Conservation (phyloP, 768 basidiomycete species). For the Auricularia heimuer region DNA sequence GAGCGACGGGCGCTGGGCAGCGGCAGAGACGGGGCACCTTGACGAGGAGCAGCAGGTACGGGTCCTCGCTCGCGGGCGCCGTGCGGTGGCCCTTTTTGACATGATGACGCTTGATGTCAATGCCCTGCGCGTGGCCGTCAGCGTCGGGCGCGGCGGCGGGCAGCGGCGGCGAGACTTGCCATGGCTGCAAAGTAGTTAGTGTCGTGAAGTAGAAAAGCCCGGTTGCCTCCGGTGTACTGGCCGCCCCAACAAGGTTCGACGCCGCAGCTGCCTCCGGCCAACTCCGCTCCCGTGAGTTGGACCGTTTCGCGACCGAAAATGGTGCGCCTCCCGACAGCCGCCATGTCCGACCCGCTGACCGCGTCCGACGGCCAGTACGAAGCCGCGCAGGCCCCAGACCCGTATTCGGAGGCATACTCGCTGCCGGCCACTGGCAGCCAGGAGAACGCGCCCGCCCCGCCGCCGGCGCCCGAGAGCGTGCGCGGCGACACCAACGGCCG, state of each 20-base stretch:
- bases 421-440: slow-evolving; percentile 33
- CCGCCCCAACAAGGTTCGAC: no score
- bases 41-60: slow-evolving; percentile 94
- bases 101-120: slow-evolving; percentile 93
- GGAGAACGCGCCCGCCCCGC: slow-evolving; percentile 21
- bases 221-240: neutral
- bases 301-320: neutral
- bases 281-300: no score
- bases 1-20: slow-evolving; percentile 9
- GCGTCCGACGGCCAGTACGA: slow-evolving; percentile 40
- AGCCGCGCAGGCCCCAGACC: slow-evolving; percentile 49
- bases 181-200: slow-evolving; percentile 5
- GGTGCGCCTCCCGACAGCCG: neutral
- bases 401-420: slow-evolving; percentile 72
- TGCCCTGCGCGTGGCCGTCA: slow-evolving; percentile 50
- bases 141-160: neutral
- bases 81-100: slow-evolving; percentile 95
- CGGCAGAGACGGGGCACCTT: slow-evolving; percentile 48
- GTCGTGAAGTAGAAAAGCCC: neutral
- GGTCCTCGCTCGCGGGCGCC: slow-evolving; percentile 98
- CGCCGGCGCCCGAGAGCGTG: slow-evolving; percentile 34
- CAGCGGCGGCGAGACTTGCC: neutral
- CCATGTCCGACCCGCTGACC: neutral
- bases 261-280: no score
- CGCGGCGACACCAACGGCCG: slow-evolving; percentile 22